Percentiles rank a stretch among this genome's conserved stretches.
Evolutionary conservation across 345 rosid genomes (phyloP).

Genomic region (Tarenaya hassleriana): DNA sequence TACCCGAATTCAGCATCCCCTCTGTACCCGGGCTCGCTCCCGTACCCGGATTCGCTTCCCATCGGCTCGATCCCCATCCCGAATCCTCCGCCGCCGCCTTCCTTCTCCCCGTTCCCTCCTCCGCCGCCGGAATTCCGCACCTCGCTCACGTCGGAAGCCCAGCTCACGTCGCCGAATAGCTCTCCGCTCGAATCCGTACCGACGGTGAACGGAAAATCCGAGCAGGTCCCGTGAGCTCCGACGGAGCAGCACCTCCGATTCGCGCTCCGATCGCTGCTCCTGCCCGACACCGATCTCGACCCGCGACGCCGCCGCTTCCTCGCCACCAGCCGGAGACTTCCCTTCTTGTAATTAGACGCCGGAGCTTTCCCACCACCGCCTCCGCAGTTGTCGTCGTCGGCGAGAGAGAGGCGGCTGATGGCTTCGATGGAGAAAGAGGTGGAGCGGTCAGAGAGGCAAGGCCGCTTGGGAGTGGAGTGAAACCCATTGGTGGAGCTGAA

Average conservation of each 20-base stretch:
- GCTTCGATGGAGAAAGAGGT: conserved; percentile 69
- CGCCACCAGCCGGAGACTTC: conserved; percentile 41
- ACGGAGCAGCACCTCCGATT: conserved; percentile 81
- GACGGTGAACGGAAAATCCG: conserved; percentile 77
- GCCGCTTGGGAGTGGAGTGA: conserved; percentile 53
- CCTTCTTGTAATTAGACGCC: conserved; percentile 27
- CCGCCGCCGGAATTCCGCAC: conserved; percentile 60
- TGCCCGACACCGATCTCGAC: conserved; percentile 79
- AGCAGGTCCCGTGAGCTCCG: conserved; percentile 81
- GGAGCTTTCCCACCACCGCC: conserved; percentile 13
- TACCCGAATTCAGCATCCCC: conserved; percentile 96
- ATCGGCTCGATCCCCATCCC: conserved; percentile 52
- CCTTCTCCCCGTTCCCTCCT: conserved; percentile 43
- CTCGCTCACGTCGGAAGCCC: conserved; percentile 91
- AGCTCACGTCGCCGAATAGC: conserved; percentile 67
- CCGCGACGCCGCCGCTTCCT: conserved; percentile 75
- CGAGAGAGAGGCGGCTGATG: conserved; percentile 63
- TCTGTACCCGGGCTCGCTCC: conserved; percentile 91
- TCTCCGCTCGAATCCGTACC: conserved; percentile 99
- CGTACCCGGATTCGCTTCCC: conserved; percentile 84
- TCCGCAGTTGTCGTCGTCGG: conserved; percentile 54
- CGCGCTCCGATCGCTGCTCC: conserved; percentile 90
- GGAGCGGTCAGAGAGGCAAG: conserved; percentile 89
- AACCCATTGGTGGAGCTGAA: conserved; percentile 19
- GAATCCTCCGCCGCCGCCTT: conserved; percentile 42